Base-by-base conservation (phyloP, 495 filamentous ascomycete genomes). In the Podospora sp. region DNA sequence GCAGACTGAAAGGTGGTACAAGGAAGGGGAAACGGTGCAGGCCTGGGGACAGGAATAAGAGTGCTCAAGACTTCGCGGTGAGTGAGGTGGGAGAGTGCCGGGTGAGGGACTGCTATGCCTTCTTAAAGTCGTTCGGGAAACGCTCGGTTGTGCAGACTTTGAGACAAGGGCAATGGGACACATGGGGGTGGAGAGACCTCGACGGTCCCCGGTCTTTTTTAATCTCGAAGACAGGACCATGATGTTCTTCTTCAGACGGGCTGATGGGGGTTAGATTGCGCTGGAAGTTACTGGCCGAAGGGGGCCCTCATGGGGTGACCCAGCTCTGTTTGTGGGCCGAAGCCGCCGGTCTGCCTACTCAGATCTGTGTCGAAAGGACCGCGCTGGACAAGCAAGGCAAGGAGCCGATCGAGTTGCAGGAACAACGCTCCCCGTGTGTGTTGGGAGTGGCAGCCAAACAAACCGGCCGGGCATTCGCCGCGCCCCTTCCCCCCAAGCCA, bases 131-230 rank as follows among this genome's bases (percentile, higher is more conserved):
- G 53, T 50, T 61, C 60, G 56, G 65, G 55, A 56, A 33, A 62
- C 62, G 62, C 51, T 62, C 29, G 65, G 75, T 77, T 65, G 72
- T 65, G 75, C 75, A 76, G 71, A 65, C 63, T 35, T 73, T 76
- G 72, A 77, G 75, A 76, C 75, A 77, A 72, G 64, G 62, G 69
- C 69, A 40, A 69, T 68, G 71, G 69, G 65, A 66, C 65, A 75
- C 67, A 71, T 71, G 71, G 69, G n/a, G 51, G 66, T 65, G 72
- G 71, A 64, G 72, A 68, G 67, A 71, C 73, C 57, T 75, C 67
- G 67, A 76, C 62, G 63, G 65, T 69, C 69, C 68, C 69, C 46
- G 63, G 72, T 71, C 70, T 70, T 65, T 76, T 76, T 71, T 66
- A 70, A 66, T 67, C 65, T 65, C 50, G 65, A 60, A 33, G 67